A percentile compares a stretch with the other conserved stretches of the same genome.
phyloP scores from a whole-genome alignment of 345 rosid species.

The Aurinia saxatilis region DNA sequence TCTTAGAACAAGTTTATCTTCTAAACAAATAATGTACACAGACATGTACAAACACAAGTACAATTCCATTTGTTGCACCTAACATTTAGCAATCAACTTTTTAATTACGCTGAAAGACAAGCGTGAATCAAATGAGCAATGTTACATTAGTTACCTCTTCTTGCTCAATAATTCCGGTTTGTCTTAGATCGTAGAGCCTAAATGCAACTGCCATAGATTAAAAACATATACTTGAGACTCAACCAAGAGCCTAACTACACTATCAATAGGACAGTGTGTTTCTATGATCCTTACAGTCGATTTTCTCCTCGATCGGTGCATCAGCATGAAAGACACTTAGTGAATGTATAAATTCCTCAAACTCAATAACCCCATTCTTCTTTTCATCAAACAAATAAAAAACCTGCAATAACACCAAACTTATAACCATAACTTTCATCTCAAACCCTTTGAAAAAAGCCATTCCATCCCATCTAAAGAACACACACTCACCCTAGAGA shows the following conservation, averaged over 20 bases:
- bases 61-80: slow-evolving; percentile 96
- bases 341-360: slow-evolving; percentile 74
- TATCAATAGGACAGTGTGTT: neutral
- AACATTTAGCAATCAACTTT: slow-evolving; percentile 8
- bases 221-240: too few species aligned
- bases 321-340: slow-evolving; percentile 74
- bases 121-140: neutral
- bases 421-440: neutral
- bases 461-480: too few species aligned
- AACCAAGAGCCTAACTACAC: neutral
- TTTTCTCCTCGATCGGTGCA: slow-evolving; percentile 68
- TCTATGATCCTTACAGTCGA: slow-evolving; percentile 50
- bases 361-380: slow-evolving; percentile 79
- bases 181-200: slow-evolving; percentile 78
- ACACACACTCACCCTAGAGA: slow-evolving; percentile 58
- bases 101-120: neutral
- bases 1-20: too few species aligned
- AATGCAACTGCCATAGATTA: slow-evolving; percentile 60
- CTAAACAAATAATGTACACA: too few species aligned
- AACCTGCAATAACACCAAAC: slow-evolving; percentile 35
- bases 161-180: slow-evolving; percentile 72
- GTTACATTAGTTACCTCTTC: slow-evolving; percentile 54
- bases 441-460: neutral
- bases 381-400: slow-evolving; percentile 83
- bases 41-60: too few species aligned